These are phyloP conservation scores for Tolypocladium ovalisporum DNA, from an alignment of 2,329 filamentous ascomycete genomes.

Conservation along the genomic window DNA sequence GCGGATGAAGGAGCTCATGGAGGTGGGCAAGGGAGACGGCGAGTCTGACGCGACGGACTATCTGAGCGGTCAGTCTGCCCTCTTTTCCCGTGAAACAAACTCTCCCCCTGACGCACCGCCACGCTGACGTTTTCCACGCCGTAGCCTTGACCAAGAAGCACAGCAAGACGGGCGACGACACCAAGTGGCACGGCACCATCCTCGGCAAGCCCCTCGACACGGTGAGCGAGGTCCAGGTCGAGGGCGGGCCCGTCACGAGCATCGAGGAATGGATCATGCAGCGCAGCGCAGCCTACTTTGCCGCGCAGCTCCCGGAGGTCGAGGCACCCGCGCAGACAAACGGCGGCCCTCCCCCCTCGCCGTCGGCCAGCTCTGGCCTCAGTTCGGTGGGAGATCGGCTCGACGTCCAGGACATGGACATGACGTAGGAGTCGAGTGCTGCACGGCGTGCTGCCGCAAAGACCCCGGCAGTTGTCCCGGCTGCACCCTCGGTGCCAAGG, in stretches of 20 bases:
- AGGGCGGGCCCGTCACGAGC: constrained; percentile 49
- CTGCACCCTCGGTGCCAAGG: not conserved
- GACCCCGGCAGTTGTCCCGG: not conserved
- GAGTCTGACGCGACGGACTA: constrained; percentile 58
- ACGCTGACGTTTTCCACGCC: not conserved
- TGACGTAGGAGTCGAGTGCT: not conserved
- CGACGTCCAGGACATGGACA: constrained; percentile 15
- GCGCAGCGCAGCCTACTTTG: constrained; percentile 8
- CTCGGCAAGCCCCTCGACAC: constrained; percentile 65
- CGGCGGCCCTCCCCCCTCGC: constrained; percentile 15
- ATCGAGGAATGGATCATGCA: constrained; percentile 26
- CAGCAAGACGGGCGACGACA: constrained; percentile 78
- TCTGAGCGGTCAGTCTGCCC: constrained; percentile 43
- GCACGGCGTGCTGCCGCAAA: not conserved
- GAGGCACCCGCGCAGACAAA: constrained; percentile 1
- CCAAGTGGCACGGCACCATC: constrained; percentile 74
- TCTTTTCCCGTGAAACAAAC: not conserved
- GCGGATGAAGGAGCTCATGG: constrained; percentile 67
- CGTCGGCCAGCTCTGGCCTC: constrained; percentile 42
- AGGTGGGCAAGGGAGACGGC: constrained; percentile 65
- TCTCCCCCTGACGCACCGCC: not conserved
- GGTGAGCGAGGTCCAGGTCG: constrained; percentile 56
- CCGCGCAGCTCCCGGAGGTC: constrained; percentile 1
- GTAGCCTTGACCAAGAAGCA: constrained; percentile 82
- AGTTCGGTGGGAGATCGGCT: constrained; percentile 43